Percentiles rank a stretch among this genome's conserved stretches.
These are phyloP conservation scores for Crithidia thermophila DNA, from an alignment of 208 protist species.

Conservation along the genomic window DNA sequence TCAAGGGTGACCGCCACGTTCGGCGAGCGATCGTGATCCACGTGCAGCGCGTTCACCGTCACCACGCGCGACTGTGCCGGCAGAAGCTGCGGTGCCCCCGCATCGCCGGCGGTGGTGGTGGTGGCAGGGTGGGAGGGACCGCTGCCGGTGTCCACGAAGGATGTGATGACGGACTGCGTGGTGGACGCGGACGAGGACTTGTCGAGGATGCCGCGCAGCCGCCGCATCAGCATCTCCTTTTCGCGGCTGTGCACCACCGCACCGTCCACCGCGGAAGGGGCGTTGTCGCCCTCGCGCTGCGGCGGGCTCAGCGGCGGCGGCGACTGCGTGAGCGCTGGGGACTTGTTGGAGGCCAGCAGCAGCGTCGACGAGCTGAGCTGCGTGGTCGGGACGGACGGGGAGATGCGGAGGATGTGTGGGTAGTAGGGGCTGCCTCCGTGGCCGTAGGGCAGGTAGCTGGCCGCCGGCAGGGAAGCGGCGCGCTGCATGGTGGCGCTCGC, in stretches of 20 bases:
- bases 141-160: background rate
- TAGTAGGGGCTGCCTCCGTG: constrained; percentile 13
- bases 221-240: constrained; percentile 28
- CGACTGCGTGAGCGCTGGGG: background rate
- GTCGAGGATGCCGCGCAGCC: constrained; percentile 16
- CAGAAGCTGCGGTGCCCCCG: background rate
- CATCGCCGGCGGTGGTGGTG: background rate
- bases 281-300: background rate
- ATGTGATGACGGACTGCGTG: background rate
- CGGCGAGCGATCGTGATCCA: too few species aligned
- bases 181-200: constrained; percentile 3
- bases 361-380: background rate
- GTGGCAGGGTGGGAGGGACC: background rate
- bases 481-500: constrained; percentile 2
- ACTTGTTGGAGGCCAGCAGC: background rate
- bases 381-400: background rate
- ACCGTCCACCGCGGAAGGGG: background rate
- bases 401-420: constrained; percentile 9
- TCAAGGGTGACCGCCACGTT: too few species aligned
- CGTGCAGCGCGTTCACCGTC: background rate
- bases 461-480: constrained; percentile 5
- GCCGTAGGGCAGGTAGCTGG: background rate
- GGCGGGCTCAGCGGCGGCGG: background rate
- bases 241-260: background rate
- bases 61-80: background rate